Base-by-base conservation (phyloP, 306 rosid species). In the Fragaria iinumae region DNA sequence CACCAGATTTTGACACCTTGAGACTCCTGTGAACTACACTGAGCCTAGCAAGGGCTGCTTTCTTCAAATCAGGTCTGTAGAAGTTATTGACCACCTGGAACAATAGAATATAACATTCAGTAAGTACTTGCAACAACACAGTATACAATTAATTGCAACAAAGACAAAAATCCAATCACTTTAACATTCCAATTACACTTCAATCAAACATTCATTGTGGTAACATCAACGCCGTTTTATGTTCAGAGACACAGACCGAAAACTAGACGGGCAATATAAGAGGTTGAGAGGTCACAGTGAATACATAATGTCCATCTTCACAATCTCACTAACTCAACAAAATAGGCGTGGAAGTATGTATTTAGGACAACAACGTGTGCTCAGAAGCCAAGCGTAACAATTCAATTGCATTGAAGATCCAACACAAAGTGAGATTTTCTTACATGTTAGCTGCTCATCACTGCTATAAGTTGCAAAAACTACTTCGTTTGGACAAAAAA, bases 321-420 rank as follows among this genome's bases (percentile, higher is more conserved):
- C 5, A 39, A 39, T 39, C 43, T 39, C 43, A 39, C 1, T 36
- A 23, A 4, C 18, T 29, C 70, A 45, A 27, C 18, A 5, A 63
- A 1, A 29, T 4, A 16, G 3, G 27, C 45, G 34, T 0, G 7
- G 0, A 45, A 25, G 10, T 5, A 5, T 0, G 8, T 45, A 6
- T 74, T n/a, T 39, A 13, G 6, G 48, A 11, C 17, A 21, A 36
- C 27, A 2, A 14, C 11, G 21, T 18, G 27, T 53, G 92, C 92
- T 90, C 90, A 90, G 93, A 90, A 90, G 93, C 93, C 96, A 90
- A 86, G 97, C 92, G 92, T 92, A 90, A 87, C 92, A 92, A 77
- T 77, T 0, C 73, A 41, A 90, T 87, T 86, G 88, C 97, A 89
- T 32, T 0, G 80, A 90, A 86, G 86, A 86, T 78, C 32, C 83